Base-by-base conservation (phyloP, 1,284 basidiomycete genomes). In the Austropuccinia psidii region DNA sequence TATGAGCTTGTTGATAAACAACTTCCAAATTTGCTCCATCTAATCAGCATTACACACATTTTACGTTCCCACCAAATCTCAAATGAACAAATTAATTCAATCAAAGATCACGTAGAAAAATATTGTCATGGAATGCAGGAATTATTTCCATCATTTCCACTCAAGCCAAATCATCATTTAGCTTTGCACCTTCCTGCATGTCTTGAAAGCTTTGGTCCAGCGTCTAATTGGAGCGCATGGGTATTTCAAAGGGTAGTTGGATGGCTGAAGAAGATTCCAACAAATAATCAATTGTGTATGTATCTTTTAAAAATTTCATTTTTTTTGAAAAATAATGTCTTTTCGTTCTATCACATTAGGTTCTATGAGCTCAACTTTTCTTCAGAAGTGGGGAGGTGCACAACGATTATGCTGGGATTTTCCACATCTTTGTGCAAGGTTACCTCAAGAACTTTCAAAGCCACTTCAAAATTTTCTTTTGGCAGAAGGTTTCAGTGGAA, bases 221-320 rank as follows among this genome's bases (percentile, higher is more conserved):
- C 64, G 6, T 39, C 64, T 15, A 52, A 24, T 5, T 66, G 64
- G 64, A 66, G 45, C 39, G 64, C 45, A 24, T 66, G 64, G 64
- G 64, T 66, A 21, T 66, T 52, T 66, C 45, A 66, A 35, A 35
- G 64, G 27, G 45, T 66, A 35, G 52, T 49, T 52, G 64, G 64
- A 11, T 27, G 52, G 27, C 64, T 66, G n/a, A 17, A 19, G 17
- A 39, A 37, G 33, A 66, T 66, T 27, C 64, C 47, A 52, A 66
- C 64, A 66, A 66, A 66, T 21, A 66, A 66, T 35, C 64, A 52
- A 39, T 49, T 66, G 64, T 35, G 64, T 66, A 21, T 49, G 64
- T 66, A 66, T 47, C 19, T 8, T 39, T 52, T 49, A 19, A 19
- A 49, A 49, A 49, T 61, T 15, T 27, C n/a, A 43, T 43, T 27